Conservation (phyloP, 306 rosid species). For the Albizia julibrissin region DNA sequence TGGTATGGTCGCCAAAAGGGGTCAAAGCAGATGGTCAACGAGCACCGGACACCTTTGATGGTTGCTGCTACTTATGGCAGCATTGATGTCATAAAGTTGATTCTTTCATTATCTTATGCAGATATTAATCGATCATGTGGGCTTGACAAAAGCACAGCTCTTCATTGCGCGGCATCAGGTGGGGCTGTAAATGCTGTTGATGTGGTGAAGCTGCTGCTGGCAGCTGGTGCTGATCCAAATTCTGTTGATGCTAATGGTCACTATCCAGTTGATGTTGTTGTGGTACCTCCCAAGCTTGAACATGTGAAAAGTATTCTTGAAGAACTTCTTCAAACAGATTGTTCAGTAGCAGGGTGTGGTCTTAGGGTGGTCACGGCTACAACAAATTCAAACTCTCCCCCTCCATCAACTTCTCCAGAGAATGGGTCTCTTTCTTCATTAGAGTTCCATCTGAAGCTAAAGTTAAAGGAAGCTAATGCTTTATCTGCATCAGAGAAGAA, state of each 20-base stretch:
- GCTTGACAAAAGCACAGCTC: slow-evolving; percentile 85
- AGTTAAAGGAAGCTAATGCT: slow-evolving; percentile 50
- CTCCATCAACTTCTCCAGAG: slow-evolving; percentile 64
- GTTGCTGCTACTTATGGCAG: slow-evolving; percentile 94
- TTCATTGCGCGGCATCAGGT: slow-evolving; percentile 93
- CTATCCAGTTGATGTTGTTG: slow-evolving; percentile 66
- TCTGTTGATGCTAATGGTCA: slow-evolving; percentile 73
- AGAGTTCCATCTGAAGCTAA: slow-evolving; percentile 58
- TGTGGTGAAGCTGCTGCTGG: slow-evolving; percentile 71
- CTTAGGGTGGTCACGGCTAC: slow-evolving; percentile 51
- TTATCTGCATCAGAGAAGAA: slow-evolving; percentile 76
- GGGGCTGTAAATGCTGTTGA: slow-evolving; percentile 79
- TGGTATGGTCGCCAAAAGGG: slow-evolving; percentile 89
- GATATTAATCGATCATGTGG: slow-evolving; percentile 67
- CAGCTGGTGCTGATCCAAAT: slow-evolving; percentile 83
- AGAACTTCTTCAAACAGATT: slow-evolving; percentile 65
- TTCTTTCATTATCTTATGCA: slow-evolving; percentile 62
- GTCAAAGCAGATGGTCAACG: slow-evolving; percentile 84
- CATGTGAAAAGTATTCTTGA: slow-evolving; percentile 53
- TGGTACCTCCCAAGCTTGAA: slow-evolving; percentile 63
- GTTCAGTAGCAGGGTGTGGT: slow-evolving; percentile 49
- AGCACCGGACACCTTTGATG: slow-evolving; percentile 84
- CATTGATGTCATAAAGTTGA: slow-evolving; percentile 67
- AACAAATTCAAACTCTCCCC: slow-evolving; percentile 57
- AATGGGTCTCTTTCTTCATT: slow-evolving; percentile 62